Percentiles rank a stretch among this genome's conserved stretches.
These are phyloP conservation scores for Phytophthora tubulina DNA, from an alignment of 352 stramenopile species.

Conservation along the genomic window DNA sequence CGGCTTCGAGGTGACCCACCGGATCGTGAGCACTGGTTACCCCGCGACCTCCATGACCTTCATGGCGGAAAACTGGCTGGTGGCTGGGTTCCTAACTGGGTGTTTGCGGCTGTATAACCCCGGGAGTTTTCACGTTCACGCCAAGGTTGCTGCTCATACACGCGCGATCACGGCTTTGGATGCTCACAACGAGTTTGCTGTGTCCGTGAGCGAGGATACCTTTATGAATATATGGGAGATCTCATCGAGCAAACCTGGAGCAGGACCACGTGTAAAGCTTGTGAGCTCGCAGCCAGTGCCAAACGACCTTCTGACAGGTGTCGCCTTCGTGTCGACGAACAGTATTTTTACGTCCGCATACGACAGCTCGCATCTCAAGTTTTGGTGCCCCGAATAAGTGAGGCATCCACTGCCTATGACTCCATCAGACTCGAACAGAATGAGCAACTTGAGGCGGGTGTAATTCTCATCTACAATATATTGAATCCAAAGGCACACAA, in stretches of 20 bases:
- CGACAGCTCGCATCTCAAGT: slow-evolving; percentile 75
- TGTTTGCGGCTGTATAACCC: slow-evolving; percentile 66
- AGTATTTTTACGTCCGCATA: slow-evolving; percentile 69
- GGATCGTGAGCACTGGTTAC: slow-evolving; percentile 57
- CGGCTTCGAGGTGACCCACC: slow-evolving; percentile 71
- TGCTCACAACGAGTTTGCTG: slow-evolving; percentile 55
- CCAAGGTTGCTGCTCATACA: slow-evolving; percentile 76
- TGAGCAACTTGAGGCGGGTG: slow-evolving; percentile 14
- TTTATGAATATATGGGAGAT: slow-evolving; percentile 86
- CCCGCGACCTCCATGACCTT: slow-evolving; percentile 66
- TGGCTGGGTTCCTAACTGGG: slow-evolving; percentile 70
- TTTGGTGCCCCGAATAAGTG: slow-evolving; percentile 69
- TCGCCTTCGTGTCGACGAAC: slow-evolving; percentile 60
- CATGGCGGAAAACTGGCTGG: slow-evolving; percentile 60
- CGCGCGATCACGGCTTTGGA: slow-evolving; percentile 77
- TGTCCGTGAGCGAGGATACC: slow-evolving; percentile 79
- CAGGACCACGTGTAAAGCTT: slow-evolving; percentile 50
- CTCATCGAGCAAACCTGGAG: slow-evolving; percentile 28
- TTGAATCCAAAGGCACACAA: slow-evolving; percentile 19
- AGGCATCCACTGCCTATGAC: not conserved
- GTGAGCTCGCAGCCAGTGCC: slow-evolving; percentile 67
- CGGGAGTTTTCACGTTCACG: slow-evolving; percentile 57
- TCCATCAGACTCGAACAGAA: slow-evolving; percentile 17
- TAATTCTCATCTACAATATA: slow-evolving; percentile 39
- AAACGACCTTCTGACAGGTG: slow-evolving; percentile 74